Conservation (phyloP, 441 rosid species). For the Adansonia rubrostipa region DNA sequence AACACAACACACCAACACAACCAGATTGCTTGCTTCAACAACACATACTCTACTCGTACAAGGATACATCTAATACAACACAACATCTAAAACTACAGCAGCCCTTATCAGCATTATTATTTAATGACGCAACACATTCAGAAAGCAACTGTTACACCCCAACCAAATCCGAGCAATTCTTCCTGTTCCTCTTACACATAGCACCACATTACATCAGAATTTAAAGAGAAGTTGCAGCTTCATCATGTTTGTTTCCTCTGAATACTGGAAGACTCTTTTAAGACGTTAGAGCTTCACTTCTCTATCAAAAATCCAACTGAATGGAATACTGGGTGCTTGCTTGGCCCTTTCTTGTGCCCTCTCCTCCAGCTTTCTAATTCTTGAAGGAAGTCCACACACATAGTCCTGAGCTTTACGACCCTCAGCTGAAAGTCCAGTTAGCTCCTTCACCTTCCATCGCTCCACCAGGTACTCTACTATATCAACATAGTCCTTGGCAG, state of each 20-base stretch:
- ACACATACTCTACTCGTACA: background rate
- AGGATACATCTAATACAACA: background rate
- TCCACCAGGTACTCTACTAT: slow-evolving; percentile 86
- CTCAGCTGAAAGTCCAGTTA: slow-evolving; percentile 73
- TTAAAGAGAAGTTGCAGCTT: slow-evolving; percentile 13
- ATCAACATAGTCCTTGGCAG: slow-evolving; percentile 85
- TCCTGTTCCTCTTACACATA: background rate
- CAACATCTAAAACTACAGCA: slow-evolving; percentile 39
- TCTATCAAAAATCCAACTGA: slow-evolving; percentile 83
- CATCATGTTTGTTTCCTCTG: slow-evolving; percentile 4
- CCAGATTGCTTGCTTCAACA: background rate
- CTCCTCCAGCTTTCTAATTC: slow-evolving; percentile 82
- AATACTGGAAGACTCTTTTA: background rate
- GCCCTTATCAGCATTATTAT: slow-evolving; percentile 32
- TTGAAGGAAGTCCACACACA: slow-evolving; percentile 65
- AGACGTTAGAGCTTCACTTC: slow-evolving; percentile 43
- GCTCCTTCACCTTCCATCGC: slow-evolving; percentile 73
- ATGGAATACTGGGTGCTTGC: slow-evolving; percentile 59
- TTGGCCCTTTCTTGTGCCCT: slow-evolving; percentile 76
- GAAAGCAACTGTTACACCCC: slow-evolving; percentile 46
- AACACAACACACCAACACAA: background rate
- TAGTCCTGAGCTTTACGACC: slow-evolving; percentile 86
- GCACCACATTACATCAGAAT: background rate
- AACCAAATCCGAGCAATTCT: background rate
- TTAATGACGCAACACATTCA: slow-evolving; percentile 27